These are phyloP conservation scores for Neopestalotiopsis rosae DNA, from an alignment of 2,329 filamentous ascomycete genomes.

Conservation along the genomic window DNA sequence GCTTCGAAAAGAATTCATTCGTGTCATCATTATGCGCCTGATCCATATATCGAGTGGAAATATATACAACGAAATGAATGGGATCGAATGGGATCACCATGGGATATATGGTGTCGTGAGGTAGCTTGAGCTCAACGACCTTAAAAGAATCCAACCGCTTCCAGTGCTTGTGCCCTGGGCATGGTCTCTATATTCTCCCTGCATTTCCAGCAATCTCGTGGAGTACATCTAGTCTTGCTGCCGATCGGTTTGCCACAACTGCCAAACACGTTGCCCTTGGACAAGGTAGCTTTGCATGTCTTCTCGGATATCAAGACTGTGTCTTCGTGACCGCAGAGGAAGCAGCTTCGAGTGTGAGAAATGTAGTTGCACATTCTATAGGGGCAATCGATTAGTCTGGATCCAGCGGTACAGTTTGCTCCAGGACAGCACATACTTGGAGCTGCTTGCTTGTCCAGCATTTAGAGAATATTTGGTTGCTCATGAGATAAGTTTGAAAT, in stretches of 20 bases:
- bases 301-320: constrained; percentile 48
- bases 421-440: background rate
- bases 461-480: background rate
- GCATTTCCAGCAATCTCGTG: constrained; percentile 46
- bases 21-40: no score
- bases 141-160: constrained; percentile 1
- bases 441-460: background rate
- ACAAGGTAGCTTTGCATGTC: constrained; percentile 38
- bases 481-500: background rate
- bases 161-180: constrained; percentile 22
- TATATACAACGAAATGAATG: background rate
- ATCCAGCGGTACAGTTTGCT: background rate
- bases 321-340: constrained; percentile 41
- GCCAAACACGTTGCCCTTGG: constrained; percentile 41
- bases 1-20: no score
- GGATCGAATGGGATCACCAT: background rate
- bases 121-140: background rate
- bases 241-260: constrained; percentile 41
- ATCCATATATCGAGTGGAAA: background rate
- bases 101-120: background rate
- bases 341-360: constrained; percentile 43
- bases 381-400: background rate
- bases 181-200: constrained; percentile 33
- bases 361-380: constrained; percentile 47
- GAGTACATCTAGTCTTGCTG: constrained; percentile 35